Evolutionary conservation across 2,329 filamentous ascomycete genomes (phyloP), one percentile per base, ranked within the genome.

Genomic region (Hypoxylon sp.): DNA sequence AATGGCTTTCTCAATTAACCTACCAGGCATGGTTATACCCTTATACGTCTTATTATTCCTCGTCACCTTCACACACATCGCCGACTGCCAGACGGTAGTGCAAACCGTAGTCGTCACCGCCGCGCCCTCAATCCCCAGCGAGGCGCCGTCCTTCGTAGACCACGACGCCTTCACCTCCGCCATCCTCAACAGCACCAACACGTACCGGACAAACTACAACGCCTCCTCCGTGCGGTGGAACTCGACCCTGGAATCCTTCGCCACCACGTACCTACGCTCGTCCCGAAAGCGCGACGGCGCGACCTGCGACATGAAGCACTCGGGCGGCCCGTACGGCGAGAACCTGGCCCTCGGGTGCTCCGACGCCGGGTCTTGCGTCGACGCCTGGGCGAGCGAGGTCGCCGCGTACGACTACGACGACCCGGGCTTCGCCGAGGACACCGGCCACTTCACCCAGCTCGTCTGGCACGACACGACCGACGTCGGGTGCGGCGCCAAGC

Each of bases 391-490:
- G 15, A 69, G 80, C 62, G 87, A 90, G 73, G 72, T 21, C 83
- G 9, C 67, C 71, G 0, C 56, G 4, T 92, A 91, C 69, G 73
- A 88, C 64, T 92, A 83, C 70, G 62, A 69, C 2, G 69, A 80
- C 1, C 81, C 81, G 0, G 81, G 80, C 0, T 91, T 89, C 67
- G 75, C 68, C 7, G 77, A 86, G 63, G 71, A 75, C 27, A 89
- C 88, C 15, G 88, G 88, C 0, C 88, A 91, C 70, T 91, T 91
- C 66, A 89, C 88, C 1, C 88, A 91, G 76, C 72, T 91, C 5
- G 88, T 91, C 4, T 91, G 89, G 88, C 84, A 82, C 71, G 72
- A 77, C 20, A 89, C 86, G 1, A 85, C 76, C 5, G 76, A 78
- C 27, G 81, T 88, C 0, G 86, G 87, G 0, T 91, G 81, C 54